A percentile compares a stretch with the other conserved stretches of the same genome.
These are phyloP conservation scores for Talaromyces sp. DNA, from an alignment of 2,329 filamentous ascomycete genomes.

Conservation along the genomic window DNA sequence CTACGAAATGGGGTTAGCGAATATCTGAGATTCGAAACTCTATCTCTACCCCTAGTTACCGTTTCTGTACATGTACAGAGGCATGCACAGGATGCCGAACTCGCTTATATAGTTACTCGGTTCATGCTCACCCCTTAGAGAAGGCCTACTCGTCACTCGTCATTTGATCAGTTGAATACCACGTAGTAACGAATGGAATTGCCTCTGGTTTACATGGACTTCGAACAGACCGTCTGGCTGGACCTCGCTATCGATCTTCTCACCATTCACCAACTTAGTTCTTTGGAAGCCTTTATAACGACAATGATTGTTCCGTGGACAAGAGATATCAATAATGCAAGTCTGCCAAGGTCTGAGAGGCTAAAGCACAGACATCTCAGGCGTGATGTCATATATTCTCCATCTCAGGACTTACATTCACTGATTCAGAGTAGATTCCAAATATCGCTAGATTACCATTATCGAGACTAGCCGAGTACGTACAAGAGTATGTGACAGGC, in stretches of 20 bases:
- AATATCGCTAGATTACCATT: background rate
- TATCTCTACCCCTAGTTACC: slow-evolving; percentile 4
- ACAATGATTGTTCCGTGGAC: background rate
- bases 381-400: slow-evolving; percentile 2
- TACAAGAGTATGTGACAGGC: background rate
- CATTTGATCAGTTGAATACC: too few species aligned
- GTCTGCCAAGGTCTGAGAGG: background rate
- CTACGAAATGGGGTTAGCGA: background rate
- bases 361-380: background rate
- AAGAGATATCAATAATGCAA: background rate
- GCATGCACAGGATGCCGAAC: too few species aligned
- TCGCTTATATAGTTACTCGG: too few species aligned
- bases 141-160: too few species aligned
- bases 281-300: background rate
- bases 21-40: slow-evolving; percentile 14
- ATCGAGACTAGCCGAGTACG: background rate
- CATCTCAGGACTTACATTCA: background rate
- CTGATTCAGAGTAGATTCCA: background rate
- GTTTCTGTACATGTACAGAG: too few species aligned
- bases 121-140: too few species aligned
- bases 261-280: background rate
- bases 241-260: background rate
- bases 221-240: too few species aligned
- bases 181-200: too few species aligned
- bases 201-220: too few species aligned